phyloP scores from a whole-genome alignment of 2,329 filamentous ascomycete genomes.

The Monosporascus sp. region DNA sequence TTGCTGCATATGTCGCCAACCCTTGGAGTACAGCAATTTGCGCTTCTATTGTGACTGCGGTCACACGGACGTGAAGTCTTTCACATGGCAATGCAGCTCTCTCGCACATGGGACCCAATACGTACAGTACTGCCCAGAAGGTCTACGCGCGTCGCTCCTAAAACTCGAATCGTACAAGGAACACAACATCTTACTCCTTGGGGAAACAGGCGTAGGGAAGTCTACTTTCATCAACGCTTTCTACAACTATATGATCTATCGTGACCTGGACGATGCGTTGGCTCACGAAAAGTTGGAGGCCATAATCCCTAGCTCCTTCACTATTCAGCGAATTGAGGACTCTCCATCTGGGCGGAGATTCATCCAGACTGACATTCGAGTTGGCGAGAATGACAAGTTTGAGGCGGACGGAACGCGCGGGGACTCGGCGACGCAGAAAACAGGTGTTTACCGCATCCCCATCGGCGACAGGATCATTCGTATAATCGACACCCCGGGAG shows the following conservation, averaged over 20 bases:
- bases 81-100: constrained; percentile 1
- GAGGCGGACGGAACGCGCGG: constrained; percentile 28
- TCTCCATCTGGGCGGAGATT: constrained; percentile 15
- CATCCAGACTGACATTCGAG: constrained; percentile 21
- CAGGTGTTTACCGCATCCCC: constrained; percentile 26
- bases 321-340: constrained; percentile 26
- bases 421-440: constrained; percentile 32
- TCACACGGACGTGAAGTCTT: background rate
- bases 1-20: constrained; percentile 5
- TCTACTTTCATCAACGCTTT: constrained; percentile 45
- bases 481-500: constrained; percentile 38
- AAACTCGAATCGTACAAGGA: constrained; percentile 22
- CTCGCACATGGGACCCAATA: constrained; percentile 5
- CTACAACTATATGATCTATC: constrained; percentile 37
- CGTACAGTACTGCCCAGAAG: background rate
- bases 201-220: constrained; percentile 44
- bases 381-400: constrained; percentile 23
- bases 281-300: constrained; percentile 23
- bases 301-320: constrained; percentile 35
- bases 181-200: constrained; percentile 40
- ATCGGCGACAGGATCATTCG: constrained; percentile 25
- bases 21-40: constrained; percentile 1
- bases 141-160: background rate
- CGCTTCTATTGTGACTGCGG: constrained; percentile 3
- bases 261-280: constrained; percentile 34